These are phyloP conservation scores for Hanseniaspora osmophila DNA, from an alignment of 805 yeast species.

Conservation along the genomic window DNA sequence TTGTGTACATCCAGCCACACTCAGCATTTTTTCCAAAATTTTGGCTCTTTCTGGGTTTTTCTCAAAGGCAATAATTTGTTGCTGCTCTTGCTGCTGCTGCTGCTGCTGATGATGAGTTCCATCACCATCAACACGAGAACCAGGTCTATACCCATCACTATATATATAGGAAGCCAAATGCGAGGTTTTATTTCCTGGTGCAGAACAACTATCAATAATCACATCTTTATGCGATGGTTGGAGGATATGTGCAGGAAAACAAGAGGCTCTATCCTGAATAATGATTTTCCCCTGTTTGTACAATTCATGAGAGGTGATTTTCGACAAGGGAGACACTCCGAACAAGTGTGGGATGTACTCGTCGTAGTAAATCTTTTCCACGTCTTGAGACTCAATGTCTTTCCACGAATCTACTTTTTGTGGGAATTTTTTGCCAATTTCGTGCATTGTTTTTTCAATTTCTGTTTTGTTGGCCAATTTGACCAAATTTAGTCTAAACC, in stretches of 20 bases:
- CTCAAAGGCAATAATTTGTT: constrained; percentile 68
- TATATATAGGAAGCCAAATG: constrained; percentile 61
- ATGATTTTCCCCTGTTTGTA: constrained; percentile 69
- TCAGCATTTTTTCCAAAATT: constrained; percentile 62
- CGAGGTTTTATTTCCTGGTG: constrained; percentile 97
- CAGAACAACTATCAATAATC: constrained; percentile 89
- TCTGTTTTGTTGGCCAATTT: constrained; percentile 26
- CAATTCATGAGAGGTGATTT: constrained; percentile 49
- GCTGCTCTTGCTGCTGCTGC: too few relatives aligned
- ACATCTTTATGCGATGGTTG: constrained; percentile 44
- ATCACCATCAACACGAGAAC: constrained; percentile 4
- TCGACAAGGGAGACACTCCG: constrained; percentile 70
- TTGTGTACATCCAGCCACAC: constrained; percentile 41
- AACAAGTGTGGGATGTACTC: constrained; percentile 57
- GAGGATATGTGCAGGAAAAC: constrained; percentile 84
- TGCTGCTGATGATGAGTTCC: too few relatives aligned
- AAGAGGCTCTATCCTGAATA: constrained; percentile 92
- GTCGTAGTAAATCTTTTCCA: constrained; percentile 60
- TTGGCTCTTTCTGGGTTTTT: constrained; percentile 62
- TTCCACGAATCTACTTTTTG: constrained; percentile 31
- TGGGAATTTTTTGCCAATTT: constrained; percentile 24
- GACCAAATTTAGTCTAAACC: constrained; percentile 66
- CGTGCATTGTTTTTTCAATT: constrained; percentile 15
- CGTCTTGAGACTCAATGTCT: constrained; percentile 21
- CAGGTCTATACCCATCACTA: constrained; percentile 16